Conservation (phyloP, 2,329 filamentous ascomycete genomes). For the Stagonosporopsis tanaceti region DNA sequence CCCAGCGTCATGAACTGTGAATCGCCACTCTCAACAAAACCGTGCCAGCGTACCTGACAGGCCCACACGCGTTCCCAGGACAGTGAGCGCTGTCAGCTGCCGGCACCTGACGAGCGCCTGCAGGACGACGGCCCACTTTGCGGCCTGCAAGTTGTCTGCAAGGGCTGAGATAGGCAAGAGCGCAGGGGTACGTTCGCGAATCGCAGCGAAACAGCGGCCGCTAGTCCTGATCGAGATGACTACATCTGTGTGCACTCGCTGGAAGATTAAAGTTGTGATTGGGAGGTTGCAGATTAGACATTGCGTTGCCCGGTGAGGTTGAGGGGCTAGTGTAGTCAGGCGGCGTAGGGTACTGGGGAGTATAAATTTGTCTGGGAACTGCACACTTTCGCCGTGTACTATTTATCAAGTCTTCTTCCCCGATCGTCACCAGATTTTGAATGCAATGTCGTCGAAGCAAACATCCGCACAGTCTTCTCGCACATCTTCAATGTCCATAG, state of each 20-base stretch:
- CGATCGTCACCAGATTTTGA: background rate
- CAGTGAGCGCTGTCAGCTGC: slow-evolving; percentile 12
- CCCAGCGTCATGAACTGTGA: slow-evolving; percentile 1
- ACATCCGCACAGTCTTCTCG: background rate
- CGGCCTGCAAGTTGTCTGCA: slow-evolving; percentile 8
- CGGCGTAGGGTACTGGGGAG: background rate
- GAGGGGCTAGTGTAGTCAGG: background rate
- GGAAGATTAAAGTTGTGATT: slow-evolving; percentile 3
- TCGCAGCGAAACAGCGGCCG: background rate
- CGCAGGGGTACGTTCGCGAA: background rate
- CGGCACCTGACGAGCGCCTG: slow-evolving; percentile 9
- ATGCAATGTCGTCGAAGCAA: slow-evolving; percentile 1
- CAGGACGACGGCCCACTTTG: slow-evolving; percentile 1
- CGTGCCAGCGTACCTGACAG: slow-evolving; percentile 5
- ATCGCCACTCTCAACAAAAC: slow-evolving; percentile 16
- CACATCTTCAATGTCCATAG: background rate
- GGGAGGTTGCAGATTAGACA: background rate
- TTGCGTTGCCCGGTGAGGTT: background rate
- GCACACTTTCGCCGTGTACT: no score
- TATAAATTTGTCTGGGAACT: background rate
- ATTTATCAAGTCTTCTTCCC: background rate
- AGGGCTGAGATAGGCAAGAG: slow-evolving; percentile 1
- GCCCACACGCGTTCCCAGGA: background rate
- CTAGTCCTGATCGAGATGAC: slow-evolving; percentile 12
- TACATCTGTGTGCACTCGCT: background rate